phyloP scores from a whole-genome alignment of 805 yeast species.

The Metschnikowia lunata region DNA sequence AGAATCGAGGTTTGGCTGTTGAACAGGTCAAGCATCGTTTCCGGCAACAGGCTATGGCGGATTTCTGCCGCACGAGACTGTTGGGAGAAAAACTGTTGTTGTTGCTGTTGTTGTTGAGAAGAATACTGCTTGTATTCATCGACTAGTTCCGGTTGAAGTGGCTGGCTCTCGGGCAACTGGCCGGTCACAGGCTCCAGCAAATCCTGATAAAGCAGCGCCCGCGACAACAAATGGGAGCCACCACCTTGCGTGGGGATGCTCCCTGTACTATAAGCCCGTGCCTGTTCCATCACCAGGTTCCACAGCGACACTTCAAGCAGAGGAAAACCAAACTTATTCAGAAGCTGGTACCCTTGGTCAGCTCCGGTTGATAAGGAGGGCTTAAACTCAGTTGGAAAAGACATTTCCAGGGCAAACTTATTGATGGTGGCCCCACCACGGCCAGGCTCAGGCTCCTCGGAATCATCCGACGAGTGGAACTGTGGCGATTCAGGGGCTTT shows the following conservation, averaged over 20 bases:
- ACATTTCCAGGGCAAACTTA: not conserved
- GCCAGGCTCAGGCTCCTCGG: too few relatives aligned
- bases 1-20: not conserved
- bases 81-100: not conserved
- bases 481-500: too few relatives aligned
- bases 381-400: not conserved
- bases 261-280: conserved; percentile 5
- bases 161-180: conserved; percentile 1
- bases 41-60: not conserved
- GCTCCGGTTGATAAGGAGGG: not conserved
- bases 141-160: conserved; percentile 2
- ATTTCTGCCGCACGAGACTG: not conserved
- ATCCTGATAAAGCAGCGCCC: not conserved
- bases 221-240: not conserved
- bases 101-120: conserved; percentile 2
- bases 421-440: too few relatives aligned
- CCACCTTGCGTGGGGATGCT: not conserved
- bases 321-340: not conserved
- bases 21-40: not conserved
- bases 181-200: not conserved
- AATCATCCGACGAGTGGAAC: too few relatives aligned
- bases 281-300: conserved; percentile 4
- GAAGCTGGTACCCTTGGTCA: not conserved
- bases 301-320: conserved; percentile 2
- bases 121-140: conserved; percentile 3